These are phyloP conservation scores for Chaetomium globosum DNA, from an alignment of 2,329 filamentous ascomycete species.

Conservation along the genomic window DNA sequence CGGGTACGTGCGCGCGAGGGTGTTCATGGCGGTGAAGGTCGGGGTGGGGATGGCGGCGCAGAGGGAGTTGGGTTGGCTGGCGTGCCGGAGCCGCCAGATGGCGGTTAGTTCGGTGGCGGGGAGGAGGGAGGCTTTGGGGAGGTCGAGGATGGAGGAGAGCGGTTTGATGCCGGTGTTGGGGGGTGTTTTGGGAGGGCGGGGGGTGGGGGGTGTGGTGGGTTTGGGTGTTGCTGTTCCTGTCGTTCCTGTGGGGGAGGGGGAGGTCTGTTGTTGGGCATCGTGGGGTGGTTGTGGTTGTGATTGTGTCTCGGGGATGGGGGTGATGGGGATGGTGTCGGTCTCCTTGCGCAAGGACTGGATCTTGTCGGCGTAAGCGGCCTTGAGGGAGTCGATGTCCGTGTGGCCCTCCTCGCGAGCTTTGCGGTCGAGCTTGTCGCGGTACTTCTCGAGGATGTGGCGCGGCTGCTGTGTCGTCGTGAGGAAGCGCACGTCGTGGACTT, in stretches of 20 bases:
- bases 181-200: slow-evolving; percentile 35
- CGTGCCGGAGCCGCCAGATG: slow-evolving; percentile 88
- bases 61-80: slow-evolving; percentile 70
- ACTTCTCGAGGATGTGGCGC: slow-evolving; percentile 75
- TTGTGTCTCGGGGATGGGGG: slow-evolving; percentile 22
- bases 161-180: slow-evolving; percentile 46
- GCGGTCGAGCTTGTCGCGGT: slow-evolving; percentile 78
- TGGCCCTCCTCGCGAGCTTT: slow-evolving; percentile 78
- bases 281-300: slow-evolving; percentile 27
- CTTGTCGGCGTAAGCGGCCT: slow-evolving; percentile 80
- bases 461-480: slow-evolving; percentile 75
- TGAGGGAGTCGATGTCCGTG: slow-evolving; percentile 72
- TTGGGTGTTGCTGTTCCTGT: too few relatives aligned
- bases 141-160: slow-evolving; percentile 65
- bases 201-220: slow-evolving; percentile 15
- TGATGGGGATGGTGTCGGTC: slow-evolving; percentile 55
- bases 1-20: slow-evolving; percentile 72
- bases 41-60: slow-evolving; percentile 76
- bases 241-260: slow-evolving; percentile 34
- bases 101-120: slow-evolving; percentile 80
- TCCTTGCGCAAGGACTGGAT: slow-evolving; percentile 72
- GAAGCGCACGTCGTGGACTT: slow-evolving; percentile 89
- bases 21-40: slow-evolving; percentile 73
- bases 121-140: slow-evolving; percentile 73
- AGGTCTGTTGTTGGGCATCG: slow-evolving; percentile 23